Conservation (phyloP, 2,329 filamentous ascomycete genomes). For the Cladorrhinum sp. region DNA sequence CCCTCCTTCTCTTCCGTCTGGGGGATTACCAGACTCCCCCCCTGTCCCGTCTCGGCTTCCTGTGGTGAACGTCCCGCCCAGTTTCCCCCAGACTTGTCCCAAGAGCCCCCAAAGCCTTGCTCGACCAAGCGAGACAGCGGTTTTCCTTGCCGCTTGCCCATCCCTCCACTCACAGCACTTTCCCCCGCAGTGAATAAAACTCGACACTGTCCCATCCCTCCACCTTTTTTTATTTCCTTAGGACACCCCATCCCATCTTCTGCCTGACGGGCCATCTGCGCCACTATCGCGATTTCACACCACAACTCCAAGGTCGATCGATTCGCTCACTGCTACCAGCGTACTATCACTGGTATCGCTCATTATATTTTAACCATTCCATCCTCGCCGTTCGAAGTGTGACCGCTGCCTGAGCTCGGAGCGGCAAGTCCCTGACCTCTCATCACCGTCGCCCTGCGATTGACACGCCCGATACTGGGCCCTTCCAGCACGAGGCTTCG, state of each 20-base stretch:
- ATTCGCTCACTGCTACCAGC: not conserved
- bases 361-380: slow-evolving; percentile 3
- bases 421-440: slow-evolving; percentile 9
- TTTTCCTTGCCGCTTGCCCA: slow-evolving; percentile 16
- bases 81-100: slow-evolving; percentile 1
- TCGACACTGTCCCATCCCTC: slow-evolving; percentile 28
- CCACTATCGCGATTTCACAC: slow-evolving; percentile 13
- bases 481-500: slow-evolving; percentile 24
- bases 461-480: slow-evolving; percentile 19
- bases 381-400: slow-evolving; percentile 9
- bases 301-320: slow-evolving; percentile 11
- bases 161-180: slow-evolving; percentile 25
- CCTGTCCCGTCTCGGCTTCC: slow-evolving; percentile 19
- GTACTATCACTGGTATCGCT: not conserved
- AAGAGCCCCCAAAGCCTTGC: slow-evolving; percentile 8
- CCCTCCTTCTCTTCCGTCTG: slow-evolving; percentile 9
- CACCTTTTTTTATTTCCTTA: slow-evolving; percentile 27
- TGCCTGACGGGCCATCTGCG: slow-evolving; percentile 10
- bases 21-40: slow-evolving; percentile 8
- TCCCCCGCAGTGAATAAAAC: slow-evolving; percentile 31
- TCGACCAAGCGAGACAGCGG: slow-evolving; percentile 19
- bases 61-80: slow-evolving; percentile 13
- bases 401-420: slow-evolving; percentile 2
- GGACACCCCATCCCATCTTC: slow-evolving; percentile 26
- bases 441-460: slow-evolving; percentile 13